phyloP scores from a whole-genome alignment of 768 basidiomycete genomes.

The Termitomyces sp. region DNA sequence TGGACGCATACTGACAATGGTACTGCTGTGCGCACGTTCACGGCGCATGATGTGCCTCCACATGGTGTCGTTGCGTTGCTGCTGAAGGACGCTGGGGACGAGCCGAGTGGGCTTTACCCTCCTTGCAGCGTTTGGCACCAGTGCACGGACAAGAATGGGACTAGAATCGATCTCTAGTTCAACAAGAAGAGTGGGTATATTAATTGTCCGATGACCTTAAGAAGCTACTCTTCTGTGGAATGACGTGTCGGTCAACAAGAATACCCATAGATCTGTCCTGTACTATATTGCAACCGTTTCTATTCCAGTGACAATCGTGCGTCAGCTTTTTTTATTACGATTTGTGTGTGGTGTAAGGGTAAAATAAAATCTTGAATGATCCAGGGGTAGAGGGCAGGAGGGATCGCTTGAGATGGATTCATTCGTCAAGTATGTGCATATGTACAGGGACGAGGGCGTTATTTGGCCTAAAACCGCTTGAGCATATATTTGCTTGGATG shows the following conservation, averaged over 20 bases:
- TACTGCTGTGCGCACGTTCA: constrained; percentile 60
- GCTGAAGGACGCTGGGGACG: constrained; percentile 64
- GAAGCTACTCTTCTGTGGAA: not conserved
- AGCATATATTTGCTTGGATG: not conserved
- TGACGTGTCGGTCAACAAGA: too few species aligned
- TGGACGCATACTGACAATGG: constrained; percentile 75
- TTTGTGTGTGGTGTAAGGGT: not conserved
- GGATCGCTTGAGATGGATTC: not conserved
- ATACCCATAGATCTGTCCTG: too few species aligned
- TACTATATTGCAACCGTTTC: too few species aligned
- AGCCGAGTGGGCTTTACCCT: constrained; percentile 57
- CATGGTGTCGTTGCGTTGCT: constrained; percentile 72
- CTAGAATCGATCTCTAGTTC: constrained; percentile 16
- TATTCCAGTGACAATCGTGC: not conserved
- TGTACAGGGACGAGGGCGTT: too few species aligned
- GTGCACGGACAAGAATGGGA: constrained; percentile 63
- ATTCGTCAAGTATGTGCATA: too few species aligned
- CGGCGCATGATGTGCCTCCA: constrained; percentile 50
- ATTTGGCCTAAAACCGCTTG: not conserved
- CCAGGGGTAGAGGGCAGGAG: not conserved
- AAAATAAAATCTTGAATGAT: not conserved
- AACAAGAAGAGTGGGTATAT: not conserved
- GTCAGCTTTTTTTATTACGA: too few species aligned
- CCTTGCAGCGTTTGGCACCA: constrained; percentile 55
- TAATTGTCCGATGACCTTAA: not conserved